Percentiles rank a stretch among this genome's conserved stretches.
These are phyloP conservation scores for Haplographium delicatum DNA, from an alignment of 495 filamentous ascomycete genomes.

Conservation along the genomic window DNA sequence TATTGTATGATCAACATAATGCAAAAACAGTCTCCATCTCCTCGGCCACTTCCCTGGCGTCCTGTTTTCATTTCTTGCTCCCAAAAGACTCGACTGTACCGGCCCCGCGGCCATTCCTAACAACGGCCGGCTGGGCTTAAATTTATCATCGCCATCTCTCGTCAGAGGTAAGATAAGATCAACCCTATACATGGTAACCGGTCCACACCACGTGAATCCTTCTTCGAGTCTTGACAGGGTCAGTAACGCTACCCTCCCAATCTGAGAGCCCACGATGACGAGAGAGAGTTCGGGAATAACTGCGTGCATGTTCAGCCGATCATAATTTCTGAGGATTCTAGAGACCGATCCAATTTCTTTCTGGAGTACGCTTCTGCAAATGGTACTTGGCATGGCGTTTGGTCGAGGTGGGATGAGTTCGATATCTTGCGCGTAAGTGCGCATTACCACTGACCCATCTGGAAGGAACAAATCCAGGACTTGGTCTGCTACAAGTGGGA, in stretches of 20 bases:
- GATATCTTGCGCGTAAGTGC: slow-evolving; percentile 53
- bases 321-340: slow-evolving; percentile 22
- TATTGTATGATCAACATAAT: slow-evolving; percentile 70
- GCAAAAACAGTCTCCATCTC: slow-evolving; percentile 67
- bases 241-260: slow-evolving; percentile 70
- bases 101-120: slow-evolving; percentile 43
- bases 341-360: not conserved
- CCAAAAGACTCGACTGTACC: no score
- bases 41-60: slow-evolving; percentile 31
- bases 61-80: slow-evolving; percentile 27
- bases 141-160: slow-evolving; percentile 21
- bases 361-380: not conserved
- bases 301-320: slow-evolving; percentile 72
- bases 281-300: slow-evolving; percentile 76
- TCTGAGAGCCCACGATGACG: slow-evolving; percentile 65
- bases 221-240: slow-evolving; percentile 50
- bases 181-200: slow-evolving; percentile 38
- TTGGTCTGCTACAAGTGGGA: no score
- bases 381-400: not conserved
- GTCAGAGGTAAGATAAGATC: slow-evolving; percentile 49
- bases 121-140: slow-evolving; percentile 30
- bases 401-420: slow-evolving; percentile 44
- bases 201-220: not conserved
- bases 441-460: slow-evolving; percentile 39
- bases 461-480: not conserved